A percentile compares a stretch with the other conserved stretches of the same genome.
These are phyloP conservation scores for Nigrospora oryzae DNA, from an alignment of 2,329 filamentous ascomycete species.

Conservation along the genomic window DNA sequence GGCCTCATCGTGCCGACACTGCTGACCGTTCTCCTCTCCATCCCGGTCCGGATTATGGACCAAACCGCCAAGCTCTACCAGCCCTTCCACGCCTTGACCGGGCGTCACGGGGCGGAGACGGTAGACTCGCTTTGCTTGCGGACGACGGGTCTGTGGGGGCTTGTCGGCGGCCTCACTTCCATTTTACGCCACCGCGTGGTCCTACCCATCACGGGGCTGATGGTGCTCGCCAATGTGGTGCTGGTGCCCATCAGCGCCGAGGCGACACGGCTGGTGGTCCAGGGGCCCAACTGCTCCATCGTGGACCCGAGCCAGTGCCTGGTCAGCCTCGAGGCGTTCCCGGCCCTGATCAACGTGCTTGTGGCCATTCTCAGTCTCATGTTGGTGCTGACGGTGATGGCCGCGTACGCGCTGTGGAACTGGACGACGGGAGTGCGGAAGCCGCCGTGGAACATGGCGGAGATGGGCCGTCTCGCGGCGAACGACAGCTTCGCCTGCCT, in stretches of 20 bases:
- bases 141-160: constrained; percentile 26
- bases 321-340: constrained; percentile 24
- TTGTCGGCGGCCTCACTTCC: constrained; percentile 24
- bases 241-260: constrained; percentile 31
- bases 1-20: constrained; percentile 27
- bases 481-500: constrained; percentile 17
- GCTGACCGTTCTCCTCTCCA: constrained; percentile 21
- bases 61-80: constrained; percentile 26
- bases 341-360: constrained; percentile 18
- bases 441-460: constrained; percentile 31
- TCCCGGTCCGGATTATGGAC: constrained; percentile 27
- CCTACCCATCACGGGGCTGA: constrained; percentile 25
- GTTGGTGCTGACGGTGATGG: constrained; percentile 16
- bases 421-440: constrained; percentile 28
- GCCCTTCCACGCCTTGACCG: constrained; percentile 32
- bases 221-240: constrained; percentile 23
- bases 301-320: constrained; percentile 15
- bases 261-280: constrained; percentile 27
- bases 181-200: constrained; percentile 25
- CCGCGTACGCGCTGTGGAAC: constrained; percentile 17
- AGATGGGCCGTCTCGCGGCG: constrained; percentile 24
- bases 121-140: constrained; percentile 31
- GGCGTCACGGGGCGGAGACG: constrained; percentile 25
- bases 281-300: constrained; percentile 20
- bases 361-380: constrained; percentile 23